These are phyloP conservation scores for Triadica sebifera DNA, from an alignment of 345 rosid genomes.

Conservation along the genomic window DNA sequence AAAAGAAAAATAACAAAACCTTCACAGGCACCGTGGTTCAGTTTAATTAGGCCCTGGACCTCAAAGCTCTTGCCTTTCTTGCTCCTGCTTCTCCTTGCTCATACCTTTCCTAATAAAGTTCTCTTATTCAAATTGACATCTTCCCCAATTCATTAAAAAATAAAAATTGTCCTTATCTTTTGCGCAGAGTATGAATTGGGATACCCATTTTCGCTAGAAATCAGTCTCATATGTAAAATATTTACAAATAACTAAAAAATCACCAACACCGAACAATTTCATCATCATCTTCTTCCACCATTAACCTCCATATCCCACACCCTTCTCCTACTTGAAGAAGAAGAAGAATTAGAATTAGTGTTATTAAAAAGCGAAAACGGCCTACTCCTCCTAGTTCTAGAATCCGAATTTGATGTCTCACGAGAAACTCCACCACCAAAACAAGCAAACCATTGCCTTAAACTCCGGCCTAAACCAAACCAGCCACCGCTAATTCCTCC, in stretches of 20 bases:
- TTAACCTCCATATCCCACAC: slow-evolving; percentile 27
- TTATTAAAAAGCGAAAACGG: slow-evolving; percentile 15
- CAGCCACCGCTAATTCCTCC: not conserved
- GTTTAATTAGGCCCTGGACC: too few species aligned
- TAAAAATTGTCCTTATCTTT: not conserved
- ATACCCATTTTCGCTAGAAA: not conserved
- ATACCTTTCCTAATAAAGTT: not conserved
- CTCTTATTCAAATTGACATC: not conserved
- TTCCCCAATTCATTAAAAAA: slow-evolving; percentile 12
- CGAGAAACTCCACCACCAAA: slow-evolving; percentile 11
- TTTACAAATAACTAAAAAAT: slow-evolving; percentile 2
- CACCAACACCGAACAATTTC: not conserved
- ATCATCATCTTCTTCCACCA: slow-evolving; percentile 20
- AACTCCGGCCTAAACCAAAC: slow-evolving; percentile 9
- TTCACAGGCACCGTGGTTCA: not conserved
- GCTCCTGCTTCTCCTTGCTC: not conserved
- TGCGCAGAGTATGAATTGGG: not conserved
- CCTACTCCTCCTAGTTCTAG: slow-evolving; percentile 28
- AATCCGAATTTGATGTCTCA: slow-evolving; percentile 23
- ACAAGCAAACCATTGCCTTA: slow-evolving; percentile 29
- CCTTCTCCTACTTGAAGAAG: slow-evolving; percentile 28
- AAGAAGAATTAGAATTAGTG: not conserved
- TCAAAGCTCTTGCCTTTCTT: not conserved
- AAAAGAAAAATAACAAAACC: not conserved
- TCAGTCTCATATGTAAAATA: not conserved